phyloP scores from a whole-genome alignment of 2,329 filamentous ascomycete genomes.

The Scedosporium minutisporum region DNA sequence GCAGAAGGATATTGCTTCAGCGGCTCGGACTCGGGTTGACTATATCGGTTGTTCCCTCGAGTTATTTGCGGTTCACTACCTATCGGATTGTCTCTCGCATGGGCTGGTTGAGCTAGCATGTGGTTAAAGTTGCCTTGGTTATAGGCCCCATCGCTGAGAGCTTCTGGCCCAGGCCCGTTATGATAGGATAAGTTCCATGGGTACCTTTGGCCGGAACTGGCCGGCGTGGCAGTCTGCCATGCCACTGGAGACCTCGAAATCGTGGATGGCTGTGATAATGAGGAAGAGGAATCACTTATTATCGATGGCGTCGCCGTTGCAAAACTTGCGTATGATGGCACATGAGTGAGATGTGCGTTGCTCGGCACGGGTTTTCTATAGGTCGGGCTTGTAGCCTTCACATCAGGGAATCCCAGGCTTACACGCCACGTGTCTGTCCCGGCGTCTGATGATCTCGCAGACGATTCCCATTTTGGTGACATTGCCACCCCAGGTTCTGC shows the following conservation, averaged over 20 bases:
- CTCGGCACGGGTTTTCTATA: not conserved
- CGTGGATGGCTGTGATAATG: not conserved
- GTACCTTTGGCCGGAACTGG: not conserved
- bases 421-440: not conserved
- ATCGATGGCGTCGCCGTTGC: not conserved
- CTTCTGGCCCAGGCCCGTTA: too few relatives aligned
- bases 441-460: not conserved
- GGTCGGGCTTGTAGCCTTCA: not conserved
- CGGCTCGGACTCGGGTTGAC: too few relatives aligned
- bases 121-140: too few relatives aligned
- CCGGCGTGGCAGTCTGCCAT: not conserved
- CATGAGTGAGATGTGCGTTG: not conserved
- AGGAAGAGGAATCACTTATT: not conserved
- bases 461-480: not conserved
- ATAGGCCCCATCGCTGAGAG: too few relatives aligned
- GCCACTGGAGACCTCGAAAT: not conserved
- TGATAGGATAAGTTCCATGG: not conserved
- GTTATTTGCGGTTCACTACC: too few relatives aligned
- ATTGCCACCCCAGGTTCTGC: not conserved
- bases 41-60: too few relatives aligned
- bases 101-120: too few relatives aligned
- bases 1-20: too few relatives aligned
- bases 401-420: not conserved
- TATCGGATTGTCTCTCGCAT: too few relatives aligned
- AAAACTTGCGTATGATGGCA: not conserved